Evolutionary conservation across 495 filamentous ascomycete species (phyloP).

Genomic region (Cenococcum geophilum): DNA sequence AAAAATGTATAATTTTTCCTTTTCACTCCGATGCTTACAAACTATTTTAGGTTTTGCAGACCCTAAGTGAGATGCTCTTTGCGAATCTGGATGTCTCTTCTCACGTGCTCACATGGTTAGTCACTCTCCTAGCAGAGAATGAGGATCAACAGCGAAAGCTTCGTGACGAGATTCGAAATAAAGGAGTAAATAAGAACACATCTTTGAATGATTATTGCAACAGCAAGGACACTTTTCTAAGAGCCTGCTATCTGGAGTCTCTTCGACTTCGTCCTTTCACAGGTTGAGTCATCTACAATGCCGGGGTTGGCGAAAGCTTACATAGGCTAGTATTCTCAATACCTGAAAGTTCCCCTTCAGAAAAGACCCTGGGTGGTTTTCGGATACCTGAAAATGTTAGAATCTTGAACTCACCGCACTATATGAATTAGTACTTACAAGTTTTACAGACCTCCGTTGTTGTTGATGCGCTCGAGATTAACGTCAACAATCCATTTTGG

Average conservation of each 20-base stretch:
- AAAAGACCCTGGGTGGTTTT: constrained; percentile 31
- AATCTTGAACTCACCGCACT: neutral
- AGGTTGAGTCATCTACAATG: neutral
- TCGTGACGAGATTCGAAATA: constrained; percentile 20
- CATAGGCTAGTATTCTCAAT: constrained; percentile 32
- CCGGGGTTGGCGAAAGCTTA: neutral
- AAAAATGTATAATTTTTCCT: neutral
- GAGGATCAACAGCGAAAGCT: constrained; percentile 31
- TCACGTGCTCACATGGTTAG: constrained; percentile 37
- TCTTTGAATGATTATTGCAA: constrained; percentile 7
- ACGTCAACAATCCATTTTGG: constrained; percentile 38
- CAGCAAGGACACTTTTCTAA: constrained; percentile 29
- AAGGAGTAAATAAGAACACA: neutral
- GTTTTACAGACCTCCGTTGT: constrained; percentile 30
- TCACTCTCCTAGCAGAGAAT: constrained; percentile 39
- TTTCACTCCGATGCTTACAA: neutral
- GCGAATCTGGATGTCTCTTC: constrained; percentile 45
- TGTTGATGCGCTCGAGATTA: constrained; percentile 40
- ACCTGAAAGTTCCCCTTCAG: constrained; percentile 36
- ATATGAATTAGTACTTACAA: neutral
- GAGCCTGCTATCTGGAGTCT: constrained; percentile 37
- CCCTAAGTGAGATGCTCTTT: constrained; percentile 42
- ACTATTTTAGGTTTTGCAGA: constrained; percentile 34
- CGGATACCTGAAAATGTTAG: constrained; percentile 23
- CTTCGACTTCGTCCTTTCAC: constrained; percentile 37